Conservation (phyloP, 2,329 filamentous ascomycete species). For the Penicillium sp. region DNA sequence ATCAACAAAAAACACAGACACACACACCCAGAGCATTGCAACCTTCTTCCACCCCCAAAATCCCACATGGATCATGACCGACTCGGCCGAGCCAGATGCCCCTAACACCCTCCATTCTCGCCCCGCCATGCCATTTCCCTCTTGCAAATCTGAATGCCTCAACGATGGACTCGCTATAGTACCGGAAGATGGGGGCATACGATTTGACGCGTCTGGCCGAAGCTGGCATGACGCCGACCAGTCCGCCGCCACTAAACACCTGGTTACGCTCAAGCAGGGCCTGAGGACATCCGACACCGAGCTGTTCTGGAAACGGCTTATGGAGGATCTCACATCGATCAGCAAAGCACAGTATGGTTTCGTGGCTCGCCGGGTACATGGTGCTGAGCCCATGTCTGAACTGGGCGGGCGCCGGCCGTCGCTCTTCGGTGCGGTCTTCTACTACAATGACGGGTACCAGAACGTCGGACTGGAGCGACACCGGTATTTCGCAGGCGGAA, state of each 20-base stretch:
- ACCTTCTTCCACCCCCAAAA: neutral
- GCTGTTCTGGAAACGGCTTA: constrained; percentile 63
- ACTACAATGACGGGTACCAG: constrained; percentile 61
- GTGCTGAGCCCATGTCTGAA: constrained; percentile 61
- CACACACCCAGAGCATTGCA: neutral
- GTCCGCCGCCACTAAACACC: constrained; percentile 60
- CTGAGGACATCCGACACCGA: constrained; percentile 56
- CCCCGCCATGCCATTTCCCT: constrained; percentile 29
- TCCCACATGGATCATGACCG: constrained; percentile 35
- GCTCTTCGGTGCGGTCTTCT: constrained; percentile 65
- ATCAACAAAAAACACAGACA: neutral
- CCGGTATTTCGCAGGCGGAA: constrained; percentile 64
- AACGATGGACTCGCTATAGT: constrained; percentile 22
- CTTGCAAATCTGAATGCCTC: constrained; percentile 33
- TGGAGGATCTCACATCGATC: constrained; percentile 64
- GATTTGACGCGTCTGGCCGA: constrained; percentile 23
- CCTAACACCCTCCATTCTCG: constrained; percentile 27
- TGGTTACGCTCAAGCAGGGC: constrained; percentile 59
- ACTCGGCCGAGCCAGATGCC: constrained; percentile 34
- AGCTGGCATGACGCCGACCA: constrained; percentile 50
- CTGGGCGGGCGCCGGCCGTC: constrained; percentile 62
- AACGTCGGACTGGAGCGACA: constrained; percentile 56
- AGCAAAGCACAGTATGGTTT: constrained; percentile 64
- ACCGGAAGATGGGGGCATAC: constrained; percentile 25
- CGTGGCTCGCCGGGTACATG: constrained; percentile 63